Conservation (phyloP, 306 rosid genomes). For the Dryas drummondii region DNA sequence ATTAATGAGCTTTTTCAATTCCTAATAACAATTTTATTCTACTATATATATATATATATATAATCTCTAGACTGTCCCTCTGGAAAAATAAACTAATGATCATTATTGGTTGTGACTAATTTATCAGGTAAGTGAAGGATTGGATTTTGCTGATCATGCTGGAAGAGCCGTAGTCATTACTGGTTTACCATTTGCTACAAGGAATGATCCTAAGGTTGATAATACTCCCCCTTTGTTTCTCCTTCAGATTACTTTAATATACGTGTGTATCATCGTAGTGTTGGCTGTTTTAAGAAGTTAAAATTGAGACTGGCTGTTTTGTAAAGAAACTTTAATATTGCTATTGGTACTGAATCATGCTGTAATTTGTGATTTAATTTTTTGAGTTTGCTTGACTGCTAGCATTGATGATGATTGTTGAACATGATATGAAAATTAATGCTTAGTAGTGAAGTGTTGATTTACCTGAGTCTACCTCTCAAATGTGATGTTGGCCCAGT, state of each 20-base stretch:
- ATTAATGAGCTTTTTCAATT: not conserved
- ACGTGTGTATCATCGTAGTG: constrained; percentile 19
- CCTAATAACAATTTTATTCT: not conserved
- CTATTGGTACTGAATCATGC: not conserved
- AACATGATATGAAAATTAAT: not conserved
- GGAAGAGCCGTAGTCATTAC: constrained; percentile 94
- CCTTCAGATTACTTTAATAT: constrained; percentile 8
- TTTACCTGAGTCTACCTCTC: not conserved
- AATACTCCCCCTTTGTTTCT: constrained; percentile 7
- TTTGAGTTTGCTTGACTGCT: not conserved
- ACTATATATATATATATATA: constrained; percentile 1
- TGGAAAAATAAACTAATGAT: constrained; percentile 20
- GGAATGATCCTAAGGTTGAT: constrained; percentile 85
- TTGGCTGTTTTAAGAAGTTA: not conserved
- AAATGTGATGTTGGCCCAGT: not conserved
- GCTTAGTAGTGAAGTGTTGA: not conserved
- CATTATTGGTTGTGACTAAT: constrained; percentile 22
- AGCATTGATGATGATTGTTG: not conserved
- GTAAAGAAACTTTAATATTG: not conserved
- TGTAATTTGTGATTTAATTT: not conserved
- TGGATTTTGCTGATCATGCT: constrained; percentile 96
- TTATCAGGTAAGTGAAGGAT: constrained; percentile 90
- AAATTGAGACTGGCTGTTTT: not conserved
- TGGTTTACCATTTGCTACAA: constrained; percentile 86
- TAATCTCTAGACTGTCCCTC: constrained; percentile 12